phyloP scores from a whole-genome alignment of 2,329 filamentous ascomycete species.

The Fusarium pseudocircinatum region DNA sequence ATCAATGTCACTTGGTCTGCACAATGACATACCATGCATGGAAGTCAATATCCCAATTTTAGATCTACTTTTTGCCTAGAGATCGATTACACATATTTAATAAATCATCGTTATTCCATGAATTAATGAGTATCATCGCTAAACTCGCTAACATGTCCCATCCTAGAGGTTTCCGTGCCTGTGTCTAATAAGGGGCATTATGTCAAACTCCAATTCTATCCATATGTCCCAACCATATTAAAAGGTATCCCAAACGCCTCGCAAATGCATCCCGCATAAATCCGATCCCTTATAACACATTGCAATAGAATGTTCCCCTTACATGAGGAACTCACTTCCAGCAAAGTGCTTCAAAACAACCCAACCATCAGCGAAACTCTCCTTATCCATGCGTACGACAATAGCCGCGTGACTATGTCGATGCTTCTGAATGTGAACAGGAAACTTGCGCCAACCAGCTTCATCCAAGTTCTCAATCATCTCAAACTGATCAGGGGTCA shows the following conservation, averaged over 20 bases:
- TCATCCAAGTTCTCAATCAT: constrained; percentile 82
- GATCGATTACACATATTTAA: too few species aligned
- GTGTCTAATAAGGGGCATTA: not conserved
- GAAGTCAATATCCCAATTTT: not conserved
- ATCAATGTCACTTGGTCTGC: not conserved
- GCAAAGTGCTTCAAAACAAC: constrained; percentile 85
- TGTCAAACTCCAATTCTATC: constrained; percentile 7
- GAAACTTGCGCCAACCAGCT: constrained; percentile 72
- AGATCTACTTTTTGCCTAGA: not conserved
- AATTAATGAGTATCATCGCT: not conserved
- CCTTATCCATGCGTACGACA: constrained; percentile 77
- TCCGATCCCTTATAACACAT: not conserved
- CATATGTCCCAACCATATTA: not conserved
- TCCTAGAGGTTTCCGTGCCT: not conserved
- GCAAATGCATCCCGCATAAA: constrained; percentile 4
- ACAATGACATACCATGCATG: not conserved
- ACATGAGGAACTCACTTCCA: constrained; percentile 71
- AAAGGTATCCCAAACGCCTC: constrained; percentile 14
- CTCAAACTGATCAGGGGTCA: constrained; percentile 82
- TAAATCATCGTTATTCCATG: not conserved
- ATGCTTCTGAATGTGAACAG: constrained; percentile 79
- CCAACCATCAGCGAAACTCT: constrained; percentile 77
- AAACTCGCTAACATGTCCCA: not conserved
- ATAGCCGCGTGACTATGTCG: constrained; percentile 91
- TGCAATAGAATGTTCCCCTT: not conserved